phyloP scores from a whole-genome alignment of 2,329 filamentous ascomycete species.

The Rhynchosporium secalis region DNA sequence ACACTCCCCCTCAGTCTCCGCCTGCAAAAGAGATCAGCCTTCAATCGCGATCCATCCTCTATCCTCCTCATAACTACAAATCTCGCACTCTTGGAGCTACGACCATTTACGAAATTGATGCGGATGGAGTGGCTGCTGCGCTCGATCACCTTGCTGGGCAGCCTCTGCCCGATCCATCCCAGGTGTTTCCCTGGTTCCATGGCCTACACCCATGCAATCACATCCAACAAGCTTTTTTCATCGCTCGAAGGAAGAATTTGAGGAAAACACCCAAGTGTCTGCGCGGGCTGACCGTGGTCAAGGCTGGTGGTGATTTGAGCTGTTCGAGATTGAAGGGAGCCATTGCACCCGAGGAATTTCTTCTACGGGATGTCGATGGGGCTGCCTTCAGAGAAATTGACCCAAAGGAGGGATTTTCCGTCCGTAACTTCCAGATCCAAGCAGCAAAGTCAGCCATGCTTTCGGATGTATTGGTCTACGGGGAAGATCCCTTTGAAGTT shows the following conservation, averaged over 20 bases:
- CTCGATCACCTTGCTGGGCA: conserved; percentile 76
- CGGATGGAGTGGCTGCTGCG: conserved; percentile 67
- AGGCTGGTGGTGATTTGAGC: conserved; percentile 78
- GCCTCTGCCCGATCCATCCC: conserved; percentile 78
- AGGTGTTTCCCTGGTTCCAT: conserved; percentile 95
- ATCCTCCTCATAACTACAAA: conserved; percentile 67
- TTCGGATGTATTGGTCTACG: conserved; percentile 92
- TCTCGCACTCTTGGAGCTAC: conserved; percentile 53
- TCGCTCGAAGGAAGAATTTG: conserved; percentile 69
- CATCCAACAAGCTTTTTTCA: conserved; percentile 87
- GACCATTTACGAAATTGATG: conserved; percentile 71
- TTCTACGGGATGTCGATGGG: conserved; percentile 53
- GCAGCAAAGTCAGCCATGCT: conserved; percentile 81
- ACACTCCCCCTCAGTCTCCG: conserved; percentile 67
- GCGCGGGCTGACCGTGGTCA: conserved; percentile 81
- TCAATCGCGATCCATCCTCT: conserved; percentile 67
- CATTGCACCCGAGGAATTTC: conserved; percentile 76
- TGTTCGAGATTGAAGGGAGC: conserved; percentile 81
- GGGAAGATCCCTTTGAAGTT: conserved; percentile 63
- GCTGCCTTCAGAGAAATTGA: conserved; percentile 74
- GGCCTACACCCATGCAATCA: conserved; percentile 87
- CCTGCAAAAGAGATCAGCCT: conserved; percentile 55
- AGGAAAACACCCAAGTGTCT: conserved; percentile 74
- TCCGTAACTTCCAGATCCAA: conserved; percentile 97
- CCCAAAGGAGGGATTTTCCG: conserved; percentile 86